phyloP scores from a whole-genome alignment of 768 basidiomycete genomes.

The Boletales sp. region DNA sequence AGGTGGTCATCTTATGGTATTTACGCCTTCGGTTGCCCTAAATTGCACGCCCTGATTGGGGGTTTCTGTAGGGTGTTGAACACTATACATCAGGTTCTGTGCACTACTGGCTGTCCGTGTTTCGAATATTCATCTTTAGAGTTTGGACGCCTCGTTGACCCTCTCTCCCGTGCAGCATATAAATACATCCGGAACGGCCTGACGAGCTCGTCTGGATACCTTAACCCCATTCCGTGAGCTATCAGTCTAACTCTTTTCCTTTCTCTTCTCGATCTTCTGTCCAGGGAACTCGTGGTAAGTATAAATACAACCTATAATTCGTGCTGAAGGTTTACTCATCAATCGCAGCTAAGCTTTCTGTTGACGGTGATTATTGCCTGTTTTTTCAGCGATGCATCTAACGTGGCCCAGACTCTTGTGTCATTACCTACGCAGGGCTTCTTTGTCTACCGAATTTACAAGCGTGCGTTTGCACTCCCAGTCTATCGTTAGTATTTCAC shows the following conservation, averaged over 20 bases:
- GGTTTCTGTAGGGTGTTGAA: not conserved
- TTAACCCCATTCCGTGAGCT: not conserved
- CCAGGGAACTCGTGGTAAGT: not conserved
- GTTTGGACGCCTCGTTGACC: not conserved
- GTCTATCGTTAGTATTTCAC: no score
- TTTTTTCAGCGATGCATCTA: not conserved
- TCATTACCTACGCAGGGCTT: not conserved
- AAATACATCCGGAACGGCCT: not conserved
- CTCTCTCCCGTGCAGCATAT: not conserved
- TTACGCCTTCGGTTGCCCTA: not conserved
- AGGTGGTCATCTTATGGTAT: conserved; percentile 1
- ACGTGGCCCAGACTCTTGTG: not conserved
- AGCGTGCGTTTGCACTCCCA: not conserved
- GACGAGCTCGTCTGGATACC: not conserved
- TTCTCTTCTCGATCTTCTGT: not conserved
- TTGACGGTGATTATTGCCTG: not conserved
- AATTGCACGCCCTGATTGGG: no score
- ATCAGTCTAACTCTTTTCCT: not conserved
- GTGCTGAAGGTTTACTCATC: not conserved
- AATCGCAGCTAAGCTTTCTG: not conserved
- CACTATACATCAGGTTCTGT: not conserved
- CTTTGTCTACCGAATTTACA: not conserved
- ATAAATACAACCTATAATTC: not conserved
- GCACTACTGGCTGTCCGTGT: not conserved
- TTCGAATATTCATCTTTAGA: not conserved